These are phyloP conservation scores for Hymenoscyphus scutula DNA, from an alignment of 2,329 filamentous ascomycete species.

Conservation along the genomic window DNA sequence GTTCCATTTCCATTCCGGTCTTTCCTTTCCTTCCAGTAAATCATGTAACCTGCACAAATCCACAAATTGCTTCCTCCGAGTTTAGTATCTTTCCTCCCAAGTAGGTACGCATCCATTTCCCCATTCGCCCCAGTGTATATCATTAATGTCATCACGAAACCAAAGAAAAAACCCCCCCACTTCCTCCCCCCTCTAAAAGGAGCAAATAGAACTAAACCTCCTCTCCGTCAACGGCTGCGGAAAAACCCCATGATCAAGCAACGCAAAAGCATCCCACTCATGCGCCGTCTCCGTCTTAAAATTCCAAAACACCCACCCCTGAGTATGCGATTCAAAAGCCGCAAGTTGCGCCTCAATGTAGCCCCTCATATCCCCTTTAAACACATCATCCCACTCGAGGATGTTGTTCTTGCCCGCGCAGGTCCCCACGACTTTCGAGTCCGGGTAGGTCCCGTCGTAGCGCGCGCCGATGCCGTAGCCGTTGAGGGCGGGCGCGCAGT, in stretches of 20 bases:
- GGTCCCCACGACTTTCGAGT: constrained; percentile 48
- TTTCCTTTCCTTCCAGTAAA: too few species aligned
- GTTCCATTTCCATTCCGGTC: too few species aligned
- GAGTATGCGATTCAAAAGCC: constrained; percentile 48
- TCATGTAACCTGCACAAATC: too few species aligned
- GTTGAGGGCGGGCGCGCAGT: constrained; percentile 52
- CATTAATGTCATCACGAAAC: too few species aligned
- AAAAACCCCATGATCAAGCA: constrained; percentile 51
- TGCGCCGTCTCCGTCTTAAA: constrained; percentile 54
- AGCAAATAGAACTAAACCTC: constrained; percentile 27
- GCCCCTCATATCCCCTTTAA: constrained; percentile 46
- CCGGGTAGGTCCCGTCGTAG: constrained; percentile 52
- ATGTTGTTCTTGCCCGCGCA: constrained; percentile 54
- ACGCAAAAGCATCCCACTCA: constrained; percentile 52
- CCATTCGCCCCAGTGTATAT: too few species aligned
- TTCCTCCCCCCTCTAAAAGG: too few species aligned
- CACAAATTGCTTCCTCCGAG: too few species aligned
- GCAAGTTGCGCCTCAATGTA: constrained; percentile 56
- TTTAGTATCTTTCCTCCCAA: too few species aligned
- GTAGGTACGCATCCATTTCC: too few species aligned
- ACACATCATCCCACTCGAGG: constrained; percentile 40
- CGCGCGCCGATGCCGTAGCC: constrained; percentile 59
- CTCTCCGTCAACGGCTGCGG: constrained; percentile 41
- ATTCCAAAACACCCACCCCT: constrained; percentile 58
- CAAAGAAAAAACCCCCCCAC: too few species aligned